Evolutionary conservation across 164 flowering plant genomes (phyloP), one percentile per base, ranked within the genome.

Genomic region (Sedum album): DNA sequence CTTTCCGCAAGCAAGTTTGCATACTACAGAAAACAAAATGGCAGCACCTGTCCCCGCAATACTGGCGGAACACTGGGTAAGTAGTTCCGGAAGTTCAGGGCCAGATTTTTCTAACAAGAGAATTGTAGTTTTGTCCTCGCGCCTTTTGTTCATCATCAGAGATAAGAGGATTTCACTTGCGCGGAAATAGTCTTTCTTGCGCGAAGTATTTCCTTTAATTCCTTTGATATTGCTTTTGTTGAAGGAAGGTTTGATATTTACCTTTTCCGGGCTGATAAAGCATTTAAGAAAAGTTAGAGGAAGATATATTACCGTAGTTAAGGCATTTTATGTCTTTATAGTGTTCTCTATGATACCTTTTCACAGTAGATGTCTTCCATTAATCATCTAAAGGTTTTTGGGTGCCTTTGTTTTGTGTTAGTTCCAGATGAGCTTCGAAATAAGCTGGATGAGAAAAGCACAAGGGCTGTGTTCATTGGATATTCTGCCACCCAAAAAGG

Each of bases 41-140:
- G 93, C 92, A 67, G 90, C 74, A 60, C 97, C 97, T 20, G 97
- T 85, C 35, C 98, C 97, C 5, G 98, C 96, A 67, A 91, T 85
- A 73, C 86, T 82, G 65, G 85, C 86, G 28, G 98, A 88, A 55
- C 84, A 84, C 60, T 84, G 85, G 67, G 76, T 85, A 63, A 93
- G 78, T 39, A 93, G 81, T 69, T 82, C 72, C 2, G 91, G 83
- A 42, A 93, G 79, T 62, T 86, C 91, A 13, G 88, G 80, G 26
- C 92, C 87, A 7, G 91, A 83, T 69, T 79, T 85, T 78, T 85
- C 84, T 30, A 93, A 74, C 3, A 88, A 80, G 14, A 77, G 78
- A 30, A 86, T 53, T 35, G 82, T 72, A 5, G 66, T 67, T 71
- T 80, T 82, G 31, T 81, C 79, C 21, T 75, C 30, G 17, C 66